Evolutionary conservation across 768 basidiomycete species (phyloP).

Genomic region (Rhizopogon sp.): DNA sequence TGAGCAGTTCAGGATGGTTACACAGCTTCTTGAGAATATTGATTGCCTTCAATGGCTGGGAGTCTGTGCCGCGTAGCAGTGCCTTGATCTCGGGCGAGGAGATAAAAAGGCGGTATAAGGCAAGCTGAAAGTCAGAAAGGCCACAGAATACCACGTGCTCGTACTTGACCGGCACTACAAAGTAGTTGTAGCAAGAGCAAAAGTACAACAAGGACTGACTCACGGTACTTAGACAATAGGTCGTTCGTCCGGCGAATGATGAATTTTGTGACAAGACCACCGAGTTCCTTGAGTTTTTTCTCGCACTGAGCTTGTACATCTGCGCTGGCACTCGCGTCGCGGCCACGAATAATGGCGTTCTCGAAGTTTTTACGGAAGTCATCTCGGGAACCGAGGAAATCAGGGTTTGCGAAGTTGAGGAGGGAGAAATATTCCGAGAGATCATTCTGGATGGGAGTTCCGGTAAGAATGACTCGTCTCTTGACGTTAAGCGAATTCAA

Average conservation of each 20-base stretch:
- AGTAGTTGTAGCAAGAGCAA: constrained; percentile 7
- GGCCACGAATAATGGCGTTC: constrained; percentile 83
- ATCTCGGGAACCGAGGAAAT: constrained; percentile 80
- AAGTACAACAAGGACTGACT: constrained; percentile 26
- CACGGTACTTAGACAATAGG: constrained; percentile 89
- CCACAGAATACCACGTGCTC: constrained; percentile 96
- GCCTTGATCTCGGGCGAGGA: constrained; percentile 91
- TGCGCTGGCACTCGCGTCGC: constrained; percentile 83
- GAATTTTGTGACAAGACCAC: constrained; percentile 83
- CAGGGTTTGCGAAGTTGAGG: constrained; percentile 89
- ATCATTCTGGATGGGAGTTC: constrained; percentile 94
- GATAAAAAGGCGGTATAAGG: constrained; percentile 87
- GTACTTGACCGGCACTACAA: constrained; percentile 94
- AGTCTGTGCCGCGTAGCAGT: constrained; percentile 78
- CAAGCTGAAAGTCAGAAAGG: constrained; percentile 76
- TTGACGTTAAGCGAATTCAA: constrained; percentile 80
- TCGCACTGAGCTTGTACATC: constrained; percentile 75
- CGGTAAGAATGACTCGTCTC: constrained; percentile 89
- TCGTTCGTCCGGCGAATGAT: constrained; percentile 95
- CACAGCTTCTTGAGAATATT: constrained; percentile 93
- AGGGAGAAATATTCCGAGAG: constrained; percentile 93
- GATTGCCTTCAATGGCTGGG: constrained; percentile 95
- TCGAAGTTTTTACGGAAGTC: constrained; percentile 97
- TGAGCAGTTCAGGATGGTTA: constrained; percentile 89
- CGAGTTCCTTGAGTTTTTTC: constrained; percentile 88